Evolutionary conservation across 2,329 filamentous ascomycete genomes (phyloP), one percentile per base, ranked within the genome.

Genomic region (Xylariomycetidae sp.): DNA sequence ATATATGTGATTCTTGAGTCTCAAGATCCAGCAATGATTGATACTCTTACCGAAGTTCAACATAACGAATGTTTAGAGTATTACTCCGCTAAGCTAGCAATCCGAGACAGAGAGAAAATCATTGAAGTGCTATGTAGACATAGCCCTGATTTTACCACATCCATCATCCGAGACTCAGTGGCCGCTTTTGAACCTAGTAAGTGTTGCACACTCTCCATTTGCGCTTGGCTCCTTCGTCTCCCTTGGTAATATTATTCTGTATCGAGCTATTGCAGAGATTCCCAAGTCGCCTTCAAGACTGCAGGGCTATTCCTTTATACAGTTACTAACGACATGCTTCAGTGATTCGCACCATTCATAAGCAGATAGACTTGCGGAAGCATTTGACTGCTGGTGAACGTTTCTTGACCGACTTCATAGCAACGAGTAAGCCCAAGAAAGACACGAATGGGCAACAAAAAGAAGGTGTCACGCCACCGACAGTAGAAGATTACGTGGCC

Each of bases 21-120:
- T 0, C 57, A 68, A 2, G 66, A 75, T 25, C 62, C 71, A 1
- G 54, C 61, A 2, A 56, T 72, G 5, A 54, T 62, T 2, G 53
- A 61, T 0, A 59, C 66, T 0, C 57, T 87, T 16, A 72, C 68
- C 2, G 72, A 80, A 9, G 47, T 61, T 8, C 78, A 85, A 42
- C 84, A 89, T 44, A 59, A 60, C 3, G 69, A 75, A 40, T 82
- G 80, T 22, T 66, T 83, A 27, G 77, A 85, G 37, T 89, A 86
- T 56, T 78, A 85, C 44, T 73, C 80, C 1, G 76, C 82, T 2
- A 69, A 80, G n/a, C 71, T 89, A 16, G 80, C 80, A 0, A 73
- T 85, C 7, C 76, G 79, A 22, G 86, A 92, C 52, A 75, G 85
- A n/a, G 77, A 85, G 36, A 72, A 80, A 46, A 78, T 90, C 30